phyloP scores from a whole-genome alignment of 2,329 filamentous ascomycete genomes.

The Colletotrichum caudatum region DNA sequence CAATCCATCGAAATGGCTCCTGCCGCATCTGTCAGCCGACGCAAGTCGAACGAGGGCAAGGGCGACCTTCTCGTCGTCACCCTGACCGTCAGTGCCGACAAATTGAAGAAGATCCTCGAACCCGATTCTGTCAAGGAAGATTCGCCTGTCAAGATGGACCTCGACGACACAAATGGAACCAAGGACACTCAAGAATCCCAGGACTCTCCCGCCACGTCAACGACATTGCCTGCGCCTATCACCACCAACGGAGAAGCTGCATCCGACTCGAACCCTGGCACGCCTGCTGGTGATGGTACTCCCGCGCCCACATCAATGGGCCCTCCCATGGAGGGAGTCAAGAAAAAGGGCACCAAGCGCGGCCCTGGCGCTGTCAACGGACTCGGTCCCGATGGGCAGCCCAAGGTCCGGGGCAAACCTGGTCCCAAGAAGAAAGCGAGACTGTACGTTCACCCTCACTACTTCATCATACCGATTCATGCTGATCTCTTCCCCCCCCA shows the following conservation, averaged over 20 bases:
- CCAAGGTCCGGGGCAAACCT: slow-evolving; percentile 86
- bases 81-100: slow-evolving; percentile 63
- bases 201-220: slow-evolving; percentile 60
- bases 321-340: slow-evolving; percentile 70
- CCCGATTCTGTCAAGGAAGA: slow-evolving; percentile 58
- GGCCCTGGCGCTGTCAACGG: slow-evolving; percentile 74
- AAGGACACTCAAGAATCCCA: slow-evolving; percentile 53
- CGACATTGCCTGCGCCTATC: slow-evolving; percentile 54
- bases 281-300: slow-evolving; percentile 67
- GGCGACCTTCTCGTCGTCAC: slow-evolving; percentile 59
- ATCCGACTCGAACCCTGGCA: slow-evolving; percentile 70
- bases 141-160: slow-evolving; percentile 55
- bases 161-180: slow-evolving; percentile 45
- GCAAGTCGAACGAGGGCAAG: slow-evolving; percentile 44
- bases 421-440: slow-evolving; percentile 96
- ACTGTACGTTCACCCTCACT: slow-evolving; percentile 74
- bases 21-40: slow-evolving; percentile 39
- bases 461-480: slow-evolving; percentile 11
- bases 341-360: slow-evolving; percentile 82
- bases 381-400: slow-evolving; percentile 67
- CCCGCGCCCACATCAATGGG: slow-evolving; percentile 69
- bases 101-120: slow-evolving; percentile 64
- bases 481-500: slow-evolving; percentile 22
- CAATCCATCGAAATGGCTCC: slow-evolving; percentile 38
- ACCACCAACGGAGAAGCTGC: slow-evolving; percentile 66